Evolutionary conservation across 345 rosid species (phyloP), one percentile per base, ranked within the genome.

Genomic region (Leavenworthia alabamica): DNA sequence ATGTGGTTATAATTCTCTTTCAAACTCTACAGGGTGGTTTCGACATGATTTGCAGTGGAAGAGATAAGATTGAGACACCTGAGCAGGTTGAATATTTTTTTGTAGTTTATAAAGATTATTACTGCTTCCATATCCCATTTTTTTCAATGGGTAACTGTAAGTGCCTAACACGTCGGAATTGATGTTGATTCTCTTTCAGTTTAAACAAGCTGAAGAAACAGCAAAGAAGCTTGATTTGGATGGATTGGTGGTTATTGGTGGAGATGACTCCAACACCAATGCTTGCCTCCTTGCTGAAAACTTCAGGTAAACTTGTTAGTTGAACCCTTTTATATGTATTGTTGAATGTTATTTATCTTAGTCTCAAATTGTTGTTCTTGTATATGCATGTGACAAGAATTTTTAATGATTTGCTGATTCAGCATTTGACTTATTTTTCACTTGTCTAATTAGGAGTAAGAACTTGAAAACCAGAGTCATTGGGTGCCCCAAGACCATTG

Each of bases 401-500:
- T 42, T 44, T 44, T 7, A 7, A 12, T 37, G 20, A 26, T 22
- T 22, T 35, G 20, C 37, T 24, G 36, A 26, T 15, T 28, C 40
- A 7, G 7, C 13, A n/a, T 22, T 42, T 12, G 26, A 36, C 23
- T 52, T 43, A 23, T 14, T 27, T n/a, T 43, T 19, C 43, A 20
- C 32, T 4, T 19, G 56, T 12, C 49, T 62, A 5, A 64, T 54
- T 71, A 93, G 97, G 89, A 47, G 71, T 65, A 90, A 90, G 77
- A 88, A 90, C 51, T 9, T 93, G 81, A 93, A 90, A 78, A 75
- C 97, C 45, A 72, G 67, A 16, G 99, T 94, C 51, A 83, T 93
- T 76, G 99, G 99, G 15, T 93, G 99, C 86, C 99, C 99, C 35
- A 93, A 93, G 76, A 93, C 99, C 36, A 94, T 94, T 58, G 97